Conservation (phyloP, 768 basidiomycete species). For the Suillus luteus region DNA sequence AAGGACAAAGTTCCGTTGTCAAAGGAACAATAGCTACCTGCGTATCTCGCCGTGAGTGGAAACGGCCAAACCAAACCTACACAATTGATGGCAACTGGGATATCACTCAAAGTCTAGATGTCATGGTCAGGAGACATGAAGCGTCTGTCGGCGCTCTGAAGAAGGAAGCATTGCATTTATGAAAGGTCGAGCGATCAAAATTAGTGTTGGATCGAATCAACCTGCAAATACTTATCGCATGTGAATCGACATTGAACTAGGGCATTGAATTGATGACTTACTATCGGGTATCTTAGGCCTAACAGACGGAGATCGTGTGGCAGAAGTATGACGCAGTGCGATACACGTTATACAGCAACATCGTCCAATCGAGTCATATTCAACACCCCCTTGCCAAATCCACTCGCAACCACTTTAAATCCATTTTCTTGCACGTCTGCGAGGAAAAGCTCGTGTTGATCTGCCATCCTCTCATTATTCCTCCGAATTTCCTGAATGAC, state of each 20-base stretch:
- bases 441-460: slow-evolving; percentile 80
- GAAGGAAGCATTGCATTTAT: not conserved
- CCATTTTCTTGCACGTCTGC: slow-evolving; percentile 72
- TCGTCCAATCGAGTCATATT: slow-evolving; percentile 34
- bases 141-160: not conserved
- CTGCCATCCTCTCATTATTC: slow-evolving; percentile 82
- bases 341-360: slow-evolving; percentile 18
- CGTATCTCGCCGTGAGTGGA: too few species aligned
- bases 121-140: not conserved
- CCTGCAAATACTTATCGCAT: not conserved
- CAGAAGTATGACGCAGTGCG: too few species aligned
- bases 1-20: not conserved
- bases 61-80: not conserved
- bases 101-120: too few species aligned
- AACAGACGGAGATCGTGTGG: not conserved
- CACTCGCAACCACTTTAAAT: slow-evolving; percentile 69
- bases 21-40: not conserved
- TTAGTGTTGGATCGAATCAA: not conserved
- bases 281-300: not conserved
- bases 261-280: not conserved
- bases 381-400: slow-evolving; percentile 69
- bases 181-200: not conserved
- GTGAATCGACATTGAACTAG: not conserved
- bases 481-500: slow-evolving; percentile 87
- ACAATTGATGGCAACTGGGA: not conserved